Conservation (phyloP, 371 early-diverging fungal species). For the Massospora cicadina region DNA sequence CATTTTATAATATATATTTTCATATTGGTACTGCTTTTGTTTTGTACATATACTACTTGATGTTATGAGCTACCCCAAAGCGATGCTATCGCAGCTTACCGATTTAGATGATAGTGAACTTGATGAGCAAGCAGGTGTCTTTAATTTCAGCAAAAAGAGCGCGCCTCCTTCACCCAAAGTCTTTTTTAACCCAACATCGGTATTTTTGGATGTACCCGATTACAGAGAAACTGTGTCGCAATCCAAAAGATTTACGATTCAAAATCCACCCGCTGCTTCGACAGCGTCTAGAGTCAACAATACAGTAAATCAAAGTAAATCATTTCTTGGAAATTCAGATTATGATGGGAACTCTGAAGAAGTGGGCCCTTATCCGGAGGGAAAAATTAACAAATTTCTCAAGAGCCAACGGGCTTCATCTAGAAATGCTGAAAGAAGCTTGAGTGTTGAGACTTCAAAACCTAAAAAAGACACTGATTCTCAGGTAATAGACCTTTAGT, state of each 20-base stretch:
- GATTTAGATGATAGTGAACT: constrained; percentile 11
- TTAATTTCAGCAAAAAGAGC: constrained; percentile 7
- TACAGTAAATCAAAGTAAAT: neutral
- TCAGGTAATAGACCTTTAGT: neutral
- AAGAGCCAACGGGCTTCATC: neutral
- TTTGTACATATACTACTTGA: no score
- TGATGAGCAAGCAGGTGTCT: constrained; percentile 11
- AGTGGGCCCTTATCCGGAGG: neutral
- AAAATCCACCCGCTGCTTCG: neutral
- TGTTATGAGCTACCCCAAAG: constrained; percentile 9
- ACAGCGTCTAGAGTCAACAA: neutral
- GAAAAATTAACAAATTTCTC: neutral
- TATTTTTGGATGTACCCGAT: constrained; percentile 10
- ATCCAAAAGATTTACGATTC: constrained; percentile 5
- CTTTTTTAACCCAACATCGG: constrained; percentile 8
- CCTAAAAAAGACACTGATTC: neutral
- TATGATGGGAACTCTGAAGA: neutral
- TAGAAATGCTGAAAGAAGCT: constrained; percentile 1
- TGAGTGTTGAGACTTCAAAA: constrained; percentile 5
- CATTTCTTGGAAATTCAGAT: neutral
- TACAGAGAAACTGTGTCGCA: constrained; percentile 3
- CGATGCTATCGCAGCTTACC: constrained; percentile 8
- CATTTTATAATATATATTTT: no score
- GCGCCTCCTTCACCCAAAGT: constrained; percentile 7
- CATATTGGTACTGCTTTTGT: no score